A percentile compares a stretch with the other conserved stretches of the same genome.
Conservation (phyloP, 495 filamentous ascomycete genomes). For the Viridothelium virens region DNA sequence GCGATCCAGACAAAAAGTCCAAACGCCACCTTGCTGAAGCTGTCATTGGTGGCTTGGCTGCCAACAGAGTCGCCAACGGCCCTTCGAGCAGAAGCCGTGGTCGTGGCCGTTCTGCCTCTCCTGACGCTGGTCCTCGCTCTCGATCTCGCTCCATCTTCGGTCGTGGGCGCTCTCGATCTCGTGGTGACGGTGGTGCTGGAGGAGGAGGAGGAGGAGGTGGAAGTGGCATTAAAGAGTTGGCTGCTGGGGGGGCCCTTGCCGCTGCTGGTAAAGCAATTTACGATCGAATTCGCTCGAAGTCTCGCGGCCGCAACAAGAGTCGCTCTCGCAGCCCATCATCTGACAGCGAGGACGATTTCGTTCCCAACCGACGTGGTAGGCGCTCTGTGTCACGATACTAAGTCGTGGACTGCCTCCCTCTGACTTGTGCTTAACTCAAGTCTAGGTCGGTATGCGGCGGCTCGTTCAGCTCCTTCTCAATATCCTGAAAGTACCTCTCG, state of each 20-base stretch:
- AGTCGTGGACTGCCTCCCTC: neutral
- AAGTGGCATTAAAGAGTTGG: slow-evolving; percentile 55
- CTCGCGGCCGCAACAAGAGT: slow-evolving; percentile 37
- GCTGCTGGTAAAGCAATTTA: slow-evolving; percentile 73
- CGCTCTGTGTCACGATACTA: neutral
- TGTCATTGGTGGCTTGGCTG: slow-evolving; percentile 74
- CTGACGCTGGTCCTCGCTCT: slow-evolving; percentile 24
- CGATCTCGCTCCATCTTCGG: slow-evolving; percentile 29
- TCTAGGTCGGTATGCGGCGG: slow-evolving; percentile 7
- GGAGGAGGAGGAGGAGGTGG: slow-evolving; percentile 31
- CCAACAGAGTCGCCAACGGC: slow-evolving; percentile 74
- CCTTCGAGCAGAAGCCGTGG: slow-evolving; percentile 49
- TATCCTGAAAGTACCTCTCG: slow-evolving; percentile 6
- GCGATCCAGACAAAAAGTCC: slow-evolving; percentile 63
- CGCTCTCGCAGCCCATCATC: slow-evolving; percentile 35
- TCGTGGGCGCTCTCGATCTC: slow-evolving; percentile 37
- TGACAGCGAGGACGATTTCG: slow-evolving; percentile 49
- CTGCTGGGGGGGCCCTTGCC: slow-evolving; percentile 66
- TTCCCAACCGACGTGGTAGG: slow-evolving; percentile 35
- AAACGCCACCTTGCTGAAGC: slow-evolving; percentile 65
- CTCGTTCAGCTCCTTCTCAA: slow-evolving; percentile 6
- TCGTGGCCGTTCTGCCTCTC: slow-evolving; percentile 23
- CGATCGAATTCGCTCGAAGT: slow-evolving; percentile 58
- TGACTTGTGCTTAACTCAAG: neutral
- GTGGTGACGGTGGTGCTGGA: slow-evolving; percentile 33